Evolutionary conservation across 768 basidiomycete genomes (phyloP).

Genomic region (Leccinellum albellum): DNA sequence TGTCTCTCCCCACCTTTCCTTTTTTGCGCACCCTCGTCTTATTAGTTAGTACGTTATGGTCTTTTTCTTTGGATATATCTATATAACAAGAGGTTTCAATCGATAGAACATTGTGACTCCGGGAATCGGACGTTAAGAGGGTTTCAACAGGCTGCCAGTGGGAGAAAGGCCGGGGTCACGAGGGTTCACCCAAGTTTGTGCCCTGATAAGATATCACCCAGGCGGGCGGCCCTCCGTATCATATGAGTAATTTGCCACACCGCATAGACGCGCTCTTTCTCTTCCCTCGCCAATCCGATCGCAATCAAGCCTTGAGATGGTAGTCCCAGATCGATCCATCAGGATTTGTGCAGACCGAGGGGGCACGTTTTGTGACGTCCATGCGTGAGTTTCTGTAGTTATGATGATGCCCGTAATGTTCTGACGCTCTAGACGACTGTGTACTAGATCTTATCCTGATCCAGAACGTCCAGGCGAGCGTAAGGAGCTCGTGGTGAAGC

Average conservation of each 20-base stretch:
- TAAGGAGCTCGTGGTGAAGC: constrained; percentile 86
- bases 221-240: not conserved
- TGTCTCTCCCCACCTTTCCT: not conserved
- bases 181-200: not conserved
- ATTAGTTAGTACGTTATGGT: constrained; percentile 14
- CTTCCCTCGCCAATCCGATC: not conserved
- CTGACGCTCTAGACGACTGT: not conserved
- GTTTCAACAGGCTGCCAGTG: too few species aligned
- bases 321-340: constrained; percentile 70
- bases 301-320: constrained; percentile 5
- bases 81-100: not conserved
- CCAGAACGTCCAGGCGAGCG: constrained; percentile 54
- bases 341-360: constrained; percentile 86
- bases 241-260: not conserved
- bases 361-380: constrained; percentile 89
- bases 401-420: not conserved
- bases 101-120: not conserved
- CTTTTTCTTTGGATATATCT: constrained; percentile 2
- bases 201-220: constrained; percentile 1
- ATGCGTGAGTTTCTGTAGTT: constrained; percentile 51
- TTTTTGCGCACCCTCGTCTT: constrained; percentile 1
- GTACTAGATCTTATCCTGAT: constrained; percentile 73
- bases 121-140: too few species aligned
- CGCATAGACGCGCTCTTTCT: not conserved
- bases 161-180: not conserved